Evolutionary conservation across 2,329 filamentous ascomycete species (phyloP).

Genomic region (Exophiala aquamarina): DNA sequence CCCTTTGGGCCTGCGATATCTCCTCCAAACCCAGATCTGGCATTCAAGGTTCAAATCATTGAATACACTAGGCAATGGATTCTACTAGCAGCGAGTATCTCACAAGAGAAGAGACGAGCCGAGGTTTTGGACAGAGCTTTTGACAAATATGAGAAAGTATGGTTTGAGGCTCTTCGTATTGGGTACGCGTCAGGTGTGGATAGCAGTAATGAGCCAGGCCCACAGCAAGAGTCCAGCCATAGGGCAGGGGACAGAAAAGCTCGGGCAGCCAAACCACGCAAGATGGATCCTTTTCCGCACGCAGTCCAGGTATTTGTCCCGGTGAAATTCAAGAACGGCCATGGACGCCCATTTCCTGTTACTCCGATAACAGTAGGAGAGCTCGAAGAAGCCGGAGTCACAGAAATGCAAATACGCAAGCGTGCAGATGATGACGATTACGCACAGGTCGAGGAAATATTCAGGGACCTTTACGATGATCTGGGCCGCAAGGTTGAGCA

Average conservation of each 20-base stretch:
- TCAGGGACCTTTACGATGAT: constrained; percentile 8
- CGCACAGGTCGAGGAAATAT: constrained; percentile 9
- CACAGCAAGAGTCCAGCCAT: neutral
- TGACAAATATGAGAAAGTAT: constrained; percentile 21
- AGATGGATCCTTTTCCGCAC: constrained; percentile 9
- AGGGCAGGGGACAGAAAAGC: neutral
- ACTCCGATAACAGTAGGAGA: constrained; percentile 23
- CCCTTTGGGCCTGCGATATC: constrained; percentile 9
- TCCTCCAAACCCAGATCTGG: constrained; percentile 15
- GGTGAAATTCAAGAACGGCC: constrained; percentile 7
- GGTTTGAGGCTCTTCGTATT: constrained; percentile 23
- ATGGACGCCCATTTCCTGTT: constrained; percentile 1
- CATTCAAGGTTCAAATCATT: constrained; percentile 21
- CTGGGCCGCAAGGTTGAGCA: constrained; percentile 6
- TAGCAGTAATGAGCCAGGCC: neutral
- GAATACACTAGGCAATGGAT: constrained; percentile 22
- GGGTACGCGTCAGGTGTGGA: constrained; percentile 10
- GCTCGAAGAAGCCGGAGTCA: constrained; percentile 20
- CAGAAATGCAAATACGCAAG: constrained; percentile 14
- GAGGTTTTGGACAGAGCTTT: constrained; percentile 22
- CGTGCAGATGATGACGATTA: constrained; percentile 11
- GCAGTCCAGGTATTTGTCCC: constrained; percentile 13
- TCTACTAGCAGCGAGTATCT: constrained; percentile 17
- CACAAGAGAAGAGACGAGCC: constrained; percentile 16
- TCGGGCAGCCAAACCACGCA: neutral